Percentiles rank a stretch among this genome's conserved stretches.
Evolutionary conservation across 129 eudicot genomes (phyloP).

Genomic region (Tagetes erecta): DNA sequence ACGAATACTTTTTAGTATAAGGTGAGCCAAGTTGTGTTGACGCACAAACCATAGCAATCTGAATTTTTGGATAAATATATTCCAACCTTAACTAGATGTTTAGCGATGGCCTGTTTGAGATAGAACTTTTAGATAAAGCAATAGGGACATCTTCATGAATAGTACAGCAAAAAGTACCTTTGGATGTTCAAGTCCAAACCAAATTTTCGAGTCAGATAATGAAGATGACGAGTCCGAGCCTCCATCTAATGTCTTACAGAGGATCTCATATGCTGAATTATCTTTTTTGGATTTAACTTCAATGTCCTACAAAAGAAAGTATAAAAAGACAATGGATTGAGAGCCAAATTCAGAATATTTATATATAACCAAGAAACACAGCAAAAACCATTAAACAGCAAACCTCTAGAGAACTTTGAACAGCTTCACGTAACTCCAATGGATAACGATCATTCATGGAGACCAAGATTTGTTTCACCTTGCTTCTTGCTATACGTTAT

Average conservation of each 20-base stretch:
- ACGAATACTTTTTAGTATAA: not conserved
- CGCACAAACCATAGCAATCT: not conserved
- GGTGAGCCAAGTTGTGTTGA: not conserved
- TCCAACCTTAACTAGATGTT: not conserved
- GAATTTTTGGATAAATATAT: not conserved
- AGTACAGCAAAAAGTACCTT: slow-evolving; percentile 47
- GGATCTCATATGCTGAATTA: slow-evolving; percentile 47
- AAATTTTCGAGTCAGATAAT: slow-evolving; percentile 56
- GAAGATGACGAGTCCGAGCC: slow-evolving; percentile 44
- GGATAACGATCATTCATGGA: slow-evolving; percentile 59
- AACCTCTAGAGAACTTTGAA: slow-evolving; percentile 61
- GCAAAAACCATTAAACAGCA: slow-evolving; percentile 14
- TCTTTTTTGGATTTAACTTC: slow-evolving; percentile 59
- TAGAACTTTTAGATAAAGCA: slow-evolving; percentile 3
- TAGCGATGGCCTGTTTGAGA: not conserved
- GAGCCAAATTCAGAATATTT: not conserved
- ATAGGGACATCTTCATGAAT: slow-evolving; percentile 2
- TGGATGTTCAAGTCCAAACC: slow-evolving; percentile 89
- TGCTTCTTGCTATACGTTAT: slow-evolving; percentile 37
- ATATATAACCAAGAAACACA: not conserved
- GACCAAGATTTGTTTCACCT: slow-evolving; percentile 52
- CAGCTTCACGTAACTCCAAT: slow-evolving; percentile 55
- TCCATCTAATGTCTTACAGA: slow-evolving; percentile 65
- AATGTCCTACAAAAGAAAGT: slow-evolving; percentile 34
- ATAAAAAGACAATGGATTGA: slow-evolving; percentile 6